Evolutionary conservation across 2,329 filamentous ascomycete species (phyloP).

Genomic region (Fusarium gaditjirri): DNA sequence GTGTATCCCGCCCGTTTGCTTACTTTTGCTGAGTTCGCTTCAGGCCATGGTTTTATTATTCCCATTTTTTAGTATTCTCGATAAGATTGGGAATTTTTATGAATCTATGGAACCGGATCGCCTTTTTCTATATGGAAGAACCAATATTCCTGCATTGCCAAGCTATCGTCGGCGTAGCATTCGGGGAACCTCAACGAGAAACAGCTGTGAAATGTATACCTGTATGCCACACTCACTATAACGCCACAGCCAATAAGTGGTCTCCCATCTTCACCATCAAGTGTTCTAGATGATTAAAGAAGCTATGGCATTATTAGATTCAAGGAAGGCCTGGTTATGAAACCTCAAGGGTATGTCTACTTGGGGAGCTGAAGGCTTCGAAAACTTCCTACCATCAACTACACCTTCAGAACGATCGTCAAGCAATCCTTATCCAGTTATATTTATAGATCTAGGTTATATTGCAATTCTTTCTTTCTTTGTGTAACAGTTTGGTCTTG

Average conservation of each 20-base stretch:
- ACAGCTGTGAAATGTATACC: not conserved
- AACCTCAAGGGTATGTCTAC: not conserved
- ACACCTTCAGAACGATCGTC: not conserved
- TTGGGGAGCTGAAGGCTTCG: not conserved
- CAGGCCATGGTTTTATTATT: not conserved
- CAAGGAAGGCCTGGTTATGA: not conserved
- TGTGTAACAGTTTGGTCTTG: not conserved
- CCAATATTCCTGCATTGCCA: not conserved
- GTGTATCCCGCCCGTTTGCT: not conserved
- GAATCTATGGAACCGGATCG: not conserved
- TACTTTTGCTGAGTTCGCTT: not conserved
- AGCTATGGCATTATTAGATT: not conserved
- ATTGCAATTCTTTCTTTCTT: not conserved
- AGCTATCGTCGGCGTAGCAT: slow-evolving; percentile 19
- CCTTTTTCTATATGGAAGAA: not conserved
- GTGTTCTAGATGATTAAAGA: not conserved
- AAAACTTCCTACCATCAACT: not conserved
- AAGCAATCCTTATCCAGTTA: not conserved
- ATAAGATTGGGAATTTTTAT: not conserved
- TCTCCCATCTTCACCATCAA: not conserved
- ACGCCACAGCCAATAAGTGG: not conserved
- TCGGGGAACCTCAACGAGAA: slow-evolving; percentile 24
- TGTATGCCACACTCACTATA: slow-evolving; percentile 10
- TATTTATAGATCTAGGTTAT: not conserved
- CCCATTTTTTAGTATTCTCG: not conserved